These are phyloP conservation scores for Beta vulgaris DNA, from an alignment of 148 eudicot species.

Conservation along the genomic window DNA sequence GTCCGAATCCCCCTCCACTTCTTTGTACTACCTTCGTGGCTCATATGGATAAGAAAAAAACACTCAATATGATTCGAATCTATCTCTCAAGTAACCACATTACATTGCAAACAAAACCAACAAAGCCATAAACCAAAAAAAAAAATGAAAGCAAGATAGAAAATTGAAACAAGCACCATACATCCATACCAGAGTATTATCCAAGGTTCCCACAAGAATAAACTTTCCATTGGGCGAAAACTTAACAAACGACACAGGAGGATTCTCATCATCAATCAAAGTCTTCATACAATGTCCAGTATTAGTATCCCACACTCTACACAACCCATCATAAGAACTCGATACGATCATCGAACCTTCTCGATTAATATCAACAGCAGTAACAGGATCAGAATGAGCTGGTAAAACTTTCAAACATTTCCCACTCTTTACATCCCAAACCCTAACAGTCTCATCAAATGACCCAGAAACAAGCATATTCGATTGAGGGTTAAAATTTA, in stretches of 20 bases:
- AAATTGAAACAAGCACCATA: too few species aligned
- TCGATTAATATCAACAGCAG: slow-evolving; percentile 64
- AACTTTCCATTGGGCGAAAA: slow-evolving; percentile 96
- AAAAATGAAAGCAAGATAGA: background rate
- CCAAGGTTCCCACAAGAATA: slow-evolving; percentile 84
- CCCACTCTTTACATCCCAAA: slow-evolving; percentile 90
- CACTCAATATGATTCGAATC: too few species aligned
- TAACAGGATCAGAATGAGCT: slow-evolving; percentile 93
- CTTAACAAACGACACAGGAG: slow-evolving; percentile 83
- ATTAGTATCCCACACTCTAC: slow-evolving; percentile 88
- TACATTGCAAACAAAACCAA: background rate
- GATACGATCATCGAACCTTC: slow-evolving; percentile 83
- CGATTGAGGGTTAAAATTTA: slow-evolving; percentile 71
- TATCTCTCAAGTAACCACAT: too few species aligned
- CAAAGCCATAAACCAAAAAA: background rate
- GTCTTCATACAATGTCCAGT: slow-evolving; percentile 98
- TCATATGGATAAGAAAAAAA: too few species aligned
- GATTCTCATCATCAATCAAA: slow-evolving; percentile 89
- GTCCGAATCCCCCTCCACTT: too few species aligned
- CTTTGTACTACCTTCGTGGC: too few species aligned
- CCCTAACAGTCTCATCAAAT: slow-evolving; percentile 86
- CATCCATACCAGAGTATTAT: slow-evolving; percentile 79
- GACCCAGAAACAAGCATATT: slow-evolving; percentile 78
- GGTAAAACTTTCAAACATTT: slow-evolving; percentile 77
- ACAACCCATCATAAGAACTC: slow-evolving; percentile 86